These are phyloP conservation scores for Emericellopsis terricola DNA, from an alignment of 495 filamentous ascomycete genomes.

Conservation along the genomic window DNA sequence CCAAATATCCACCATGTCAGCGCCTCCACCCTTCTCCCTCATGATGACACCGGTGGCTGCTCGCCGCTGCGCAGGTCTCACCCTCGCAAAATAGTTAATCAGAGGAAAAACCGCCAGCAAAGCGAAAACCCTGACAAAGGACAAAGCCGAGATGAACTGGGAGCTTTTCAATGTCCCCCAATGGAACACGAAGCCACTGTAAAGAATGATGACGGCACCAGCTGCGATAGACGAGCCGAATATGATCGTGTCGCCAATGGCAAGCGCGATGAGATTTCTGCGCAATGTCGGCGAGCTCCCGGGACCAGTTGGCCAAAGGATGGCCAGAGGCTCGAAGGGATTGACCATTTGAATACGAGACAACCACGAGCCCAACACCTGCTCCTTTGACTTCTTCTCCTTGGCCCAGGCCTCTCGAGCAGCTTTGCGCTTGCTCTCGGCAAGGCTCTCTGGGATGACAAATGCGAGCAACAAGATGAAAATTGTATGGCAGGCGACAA, in stretches of 20 bases:
- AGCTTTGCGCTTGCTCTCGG: slow-evolving; percentile 40
- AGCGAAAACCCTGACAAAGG: slow-evolving; percentile 50
- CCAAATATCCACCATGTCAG: slow-evolving; percentile 58
- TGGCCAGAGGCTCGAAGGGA: slow-evolving; percentile 54
- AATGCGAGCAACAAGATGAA: slow-evolving; percentile 53
- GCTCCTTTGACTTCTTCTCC: slow-evolving; percentile 10
- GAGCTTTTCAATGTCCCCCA: slow-evolving; percentile 69
- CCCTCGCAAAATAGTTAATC: slow-evolving; percentile 51
- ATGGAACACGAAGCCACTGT: slow-evolving; percentile 56
- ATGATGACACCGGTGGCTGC: slow-evolving; percentile 12
- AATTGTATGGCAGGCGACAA: slow-evolving; percentile 46
- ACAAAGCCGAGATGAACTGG: slow-evolving; percentile 60
- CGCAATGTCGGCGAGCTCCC: slow-evolving; percentile 44
- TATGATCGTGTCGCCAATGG: slow-evolving; percentile 58
- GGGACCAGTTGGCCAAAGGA: slow-evolving; percentile 53
- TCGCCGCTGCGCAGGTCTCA: slow-evolving; percentile 15
- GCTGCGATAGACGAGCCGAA: slow-evolving; percentile 72
- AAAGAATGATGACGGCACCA: slow-evolving; percentile 60
- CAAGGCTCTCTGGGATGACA: slow-evolving; percentile 67
- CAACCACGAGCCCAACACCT: slow-evolving; percentile 2
- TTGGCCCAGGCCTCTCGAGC: slow-evolving; percentile 47
- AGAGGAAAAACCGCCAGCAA: slow-evolving; percentile 60
- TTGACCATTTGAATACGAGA: slow-evolving; percentile 24
- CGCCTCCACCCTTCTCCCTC: slow-evolving; percentile 40
- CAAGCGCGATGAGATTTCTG: slow-evolving; percentile 61